phyloP scores from a whole-genome alignment of 1,284 basidiomycete species.

The Rhodotorula sp. region DNA sequence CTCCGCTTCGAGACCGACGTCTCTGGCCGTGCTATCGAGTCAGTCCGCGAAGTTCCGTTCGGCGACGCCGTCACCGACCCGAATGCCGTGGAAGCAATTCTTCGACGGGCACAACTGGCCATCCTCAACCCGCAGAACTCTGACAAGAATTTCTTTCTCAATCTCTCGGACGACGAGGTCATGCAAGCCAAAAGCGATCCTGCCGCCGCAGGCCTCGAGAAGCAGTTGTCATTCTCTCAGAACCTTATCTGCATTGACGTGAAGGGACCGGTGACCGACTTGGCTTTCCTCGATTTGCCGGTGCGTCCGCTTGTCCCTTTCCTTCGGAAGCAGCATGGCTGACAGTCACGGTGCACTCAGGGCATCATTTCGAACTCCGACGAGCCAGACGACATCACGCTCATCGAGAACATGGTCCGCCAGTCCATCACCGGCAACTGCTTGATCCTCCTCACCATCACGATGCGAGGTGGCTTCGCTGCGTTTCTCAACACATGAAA shows the following conservation, averaged over 20 bases:
- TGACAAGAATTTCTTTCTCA: constrained; percentile 50
- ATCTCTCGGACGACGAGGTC: constrained; percentile 47
- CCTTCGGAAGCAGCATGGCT: constrained; percentile 27
- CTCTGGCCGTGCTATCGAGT: constrained; percentile 52
- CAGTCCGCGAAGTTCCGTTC: constrained; percentile 55
- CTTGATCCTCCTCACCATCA: constrained; percentile 66
- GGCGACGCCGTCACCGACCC: constrained; percentile 59
- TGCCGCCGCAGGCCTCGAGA: background rate
- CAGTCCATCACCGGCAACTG: constrained; percentile 66
- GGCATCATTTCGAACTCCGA: constrained; percentile 66
- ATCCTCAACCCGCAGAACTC: constrained; percentile 61
- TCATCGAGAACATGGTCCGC: constrained; percentile 60
- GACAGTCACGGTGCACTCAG: background rate
- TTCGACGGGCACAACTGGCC: constrained; percentile 67
- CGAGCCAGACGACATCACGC: constrained; percentile 52
- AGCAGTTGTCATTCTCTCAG: constrained; percentile 56
- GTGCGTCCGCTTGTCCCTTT: constrained; percentile 47
- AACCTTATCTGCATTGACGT: constrained; percentile 67
- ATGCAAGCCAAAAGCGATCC: constrained; percentile 7
- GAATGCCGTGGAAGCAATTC: constrained; percentile 61
- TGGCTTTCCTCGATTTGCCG: constrained; percentile 70
- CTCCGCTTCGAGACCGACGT: constrained; percentile 59
- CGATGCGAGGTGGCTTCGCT: constrained; percentile 50
- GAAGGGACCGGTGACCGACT: constrained; percentile 64
- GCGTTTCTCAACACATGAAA: background rate